Percentiles rank a stretch among this genome's conserved stretches.
phyloP scores from a whole-genome alignment of 331 rosid genomes.

The Acacia concinna region DNA sequence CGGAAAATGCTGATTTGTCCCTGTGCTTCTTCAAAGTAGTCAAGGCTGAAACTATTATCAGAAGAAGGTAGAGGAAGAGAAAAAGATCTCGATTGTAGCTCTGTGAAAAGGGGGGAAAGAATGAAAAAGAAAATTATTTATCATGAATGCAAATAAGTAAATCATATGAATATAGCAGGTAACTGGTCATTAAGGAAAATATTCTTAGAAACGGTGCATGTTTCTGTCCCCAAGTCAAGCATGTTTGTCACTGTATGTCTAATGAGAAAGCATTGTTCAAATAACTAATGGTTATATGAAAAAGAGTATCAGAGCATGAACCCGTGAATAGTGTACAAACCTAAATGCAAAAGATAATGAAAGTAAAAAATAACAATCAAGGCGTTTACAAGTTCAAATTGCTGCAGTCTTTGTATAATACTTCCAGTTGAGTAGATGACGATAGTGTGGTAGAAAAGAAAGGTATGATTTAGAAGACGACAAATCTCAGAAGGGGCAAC shows the following conservation, averaged over 20 bases:
- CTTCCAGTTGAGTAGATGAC: not conserved
- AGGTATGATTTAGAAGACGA: not conserved
- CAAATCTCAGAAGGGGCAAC: not conserved
- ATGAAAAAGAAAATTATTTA: constrained; percentile 24
- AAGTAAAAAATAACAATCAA: not conserved
- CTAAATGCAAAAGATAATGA: constrained; percentile 11
- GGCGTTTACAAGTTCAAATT: constrained; percentile 1
- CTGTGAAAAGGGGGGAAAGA: constrained; percentile 44
- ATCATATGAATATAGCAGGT: constrained; percentile 23
- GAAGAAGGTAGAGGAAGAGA: constrained; percentile 80
- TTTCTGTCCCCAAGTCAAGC: constrained; percentile 23
- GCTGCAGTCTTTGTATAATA: not conserved
- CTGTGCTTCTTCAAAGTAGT: constrained; percentile 88
- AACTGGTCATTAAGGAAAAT: constrained; percentile 3
- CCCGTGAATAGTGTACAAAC: constrained; percentile 5
- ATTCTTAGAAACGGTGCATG: constrained; percentile 16
- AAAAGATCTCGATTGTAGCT: constrained; percentile 86
- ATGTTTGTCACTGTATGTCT: not conserved
- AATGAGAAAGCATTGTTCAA: constrained; percentile 3
- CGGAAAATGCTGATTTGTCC: constrained; percentile 77
- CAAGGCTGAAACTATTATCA: constrained; percentile 85
- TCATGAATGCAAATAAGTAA: constrained; percentile 21
- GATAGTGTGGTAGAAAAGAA: not conserved
- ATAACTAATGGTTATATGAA: constrained; percentile 23
- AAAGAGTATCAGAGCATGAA: constrained; percentile 10